Conservation (phyloP, 257 asterid species). For the Capsicum rhomboideum region DNA sequence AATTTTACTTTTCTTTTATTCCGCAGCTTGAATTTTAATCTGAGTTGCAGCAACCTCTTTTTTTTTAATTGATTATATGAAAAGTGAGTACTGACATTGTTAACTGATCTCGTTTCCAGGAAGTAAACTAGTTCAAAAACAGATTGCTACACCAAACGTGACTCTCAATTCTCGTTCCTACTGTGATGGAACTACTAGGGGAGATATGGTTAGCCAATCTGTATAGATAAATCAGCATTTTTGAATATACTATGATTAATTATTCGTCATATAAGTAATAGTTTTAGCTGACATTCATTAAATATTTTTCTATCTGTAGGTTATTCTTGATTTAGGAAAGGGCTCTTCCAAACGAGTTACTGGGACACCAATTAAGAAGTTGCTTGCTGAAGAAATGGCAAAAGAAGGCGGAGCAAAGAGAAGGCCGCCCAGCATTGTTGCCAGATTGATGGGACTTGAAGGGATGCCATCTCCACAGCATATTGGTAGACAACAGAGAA, state of each 20-base stretch:
- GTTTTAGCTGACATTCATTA: slow-evolving; percentile 3
- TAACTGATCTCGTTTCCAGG: slow-evolving; percentile 41
- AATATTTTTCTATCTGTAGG: slow-evolving; percentile 25
- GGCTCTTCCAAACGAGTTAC: slow-evolving; percentile 29
- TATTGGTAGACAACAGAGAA: slow-evolving; percentile 43
- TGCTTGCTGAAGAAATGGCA: slow-evolving; percentile 70
- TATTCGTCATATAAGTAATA: background rate
- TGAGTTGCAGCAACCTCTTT: background rate
- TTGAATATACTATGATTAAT: background rate
- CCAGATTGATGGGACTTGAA: slow-evolving; percentile 84
- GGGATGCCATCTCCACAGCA: slow-evolving; percentile 58
- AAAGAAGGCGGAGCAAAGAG: slow-evolving; percentile 55
- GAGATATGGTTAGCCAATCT: slow-evolving; percentile 35
- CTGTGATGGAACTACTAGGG: slow-evolving; percentile 37
- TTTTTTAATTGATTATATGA: background rate
- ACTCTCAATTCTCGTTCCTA: slow-evolving; percentile 40
- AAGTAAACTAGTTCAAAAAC: slow-evolving; percentile 30
- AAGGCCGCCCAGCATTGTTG: slow-evolving; percentile 54
- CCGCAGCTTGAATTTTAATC: background rate
- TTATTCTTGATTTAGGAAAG: slow-evolving; percentile 39
- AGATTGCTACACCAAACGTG: slow-evolving; percentile 33
- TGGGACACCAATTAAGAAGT: slow-evolving; percentile 61
- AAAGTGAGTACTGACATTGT: slow-evolving; percentile 1
- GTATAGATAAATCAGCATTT: background rate
- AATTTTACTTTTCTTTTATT: background rate